A percentile compares a stretch with the other conserved stretches of the same genome.
These are phyloP conservation scores for Populus nigra DNA, from an alignment of 345 rosid species.

Conservation along the genomic window DNA sequence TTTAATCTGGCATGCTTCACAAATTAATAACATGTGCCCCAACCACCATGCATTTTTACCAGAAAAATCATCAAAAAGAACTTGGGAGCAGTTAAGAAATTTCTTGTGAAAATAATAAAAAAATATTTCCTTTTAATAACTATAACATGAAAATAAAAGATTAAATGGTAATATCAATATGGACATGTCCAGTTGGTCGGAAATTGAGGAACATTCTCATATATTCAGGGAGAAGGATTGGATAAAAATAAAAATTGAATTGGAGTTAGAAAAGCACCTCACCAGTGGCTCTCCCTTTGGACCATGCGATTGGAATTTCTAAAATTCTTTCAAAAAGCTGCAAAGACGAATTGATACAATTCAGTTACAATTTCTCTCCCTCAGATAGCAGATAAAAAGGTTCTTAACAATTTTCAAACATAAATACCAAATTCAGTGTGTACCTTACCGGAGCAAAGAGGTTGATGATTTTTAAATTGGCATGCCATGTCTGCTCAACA, in stretches of 20 bases:
- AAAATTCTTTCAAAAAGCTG: conserved; percentile 92
- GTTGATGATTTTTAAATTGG: conserved; percentile 74
- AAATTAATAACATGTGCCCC: no score
- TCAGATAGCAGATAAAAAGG: not conserved
- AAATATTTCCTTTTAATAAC: not conserved
- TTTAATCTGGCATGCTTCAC: no score
- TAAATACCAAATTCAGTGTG: conserved; percentile 17
- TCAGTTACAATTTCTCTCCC: conserved; percentile 10
- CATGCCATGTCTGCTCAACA: conserved; percentile 89
- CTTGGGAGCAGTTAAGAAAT: not conserved
- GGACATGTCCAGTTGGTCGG: no score
- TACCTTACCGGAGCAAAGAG: conserved; percentile 89
- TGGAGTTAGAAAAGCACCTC: conserved; percentile 89
- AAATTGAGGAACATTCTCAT: not conserved
- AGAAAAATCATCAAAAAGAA: no score
- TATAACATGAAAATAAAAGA: not conserved
- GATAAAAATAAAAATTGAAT: conserved; percentile 3
- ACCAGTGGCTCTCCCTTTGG: conserved; percentile 96
- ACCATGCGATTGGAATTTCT: conserved; percentile 87
- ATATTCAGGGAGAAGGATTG: not conserved
- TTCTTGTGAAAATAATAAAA: not conserved
- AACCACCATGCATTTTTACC: no score
- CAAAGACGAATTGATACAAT: conserved; percentile 16
- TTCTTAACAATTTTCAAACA: not conserved
- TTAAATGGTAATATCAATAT: not conserved